Conservation (phyloP, 2,329 filamentous ascomycete species). For the Xylaria digitata region DNA sequence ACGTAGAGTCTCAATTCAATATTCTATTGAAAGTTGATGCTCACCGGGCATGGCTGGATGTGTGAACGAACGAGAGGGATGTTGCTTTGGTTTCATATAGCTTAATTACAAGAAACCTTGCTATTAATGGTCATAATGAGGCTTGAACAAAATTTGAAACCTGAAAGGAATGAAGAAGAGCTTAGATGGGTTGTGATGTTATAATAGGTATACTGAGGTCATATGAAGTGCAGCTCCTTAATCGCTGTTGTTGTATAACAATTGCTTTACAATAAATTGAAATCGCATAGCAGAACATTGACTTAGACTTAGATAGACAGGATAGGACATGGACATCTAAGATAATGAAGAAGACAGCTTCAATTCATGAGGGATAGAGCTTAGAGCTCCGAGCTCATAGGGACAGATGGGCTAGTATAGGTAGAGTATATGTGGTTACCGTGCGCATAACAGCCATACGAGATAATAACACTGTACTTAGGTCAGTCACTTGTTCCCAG, state of each 20-base stretch:
- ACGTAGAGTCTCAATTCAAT: too few species aligned
- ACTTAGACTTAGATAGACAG: background rate
- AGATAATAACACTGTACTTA: background rate
- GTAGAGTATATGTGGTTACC: background rate
- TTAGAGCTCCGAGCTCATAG: too few species aligned
- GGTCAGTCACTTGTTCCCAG: too few species aligned
- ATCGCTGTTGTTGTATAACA: background rate
- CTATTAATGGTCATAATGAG: background rate
- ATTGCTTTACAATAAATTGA: background rate
- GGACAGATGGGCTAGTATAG: background rate
- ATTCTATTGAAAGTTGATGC: background rate
- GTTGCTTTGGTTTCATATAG: background rate
- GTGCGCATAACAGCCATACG: constrained; percentile 3
- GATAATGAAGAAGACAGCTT: background rate
- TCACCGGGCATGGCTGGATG: background rate
- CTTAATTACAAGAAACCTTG: background rate
- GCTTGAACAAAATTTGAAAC: background rate
- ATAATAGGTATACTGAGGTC: background rate
- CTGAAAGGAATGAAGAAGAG: background rate
- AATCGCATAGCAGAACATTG: background rate
- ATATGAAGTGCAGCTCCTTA: background rate
- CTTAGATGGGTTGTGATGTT: background rate
- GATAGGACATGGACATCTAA: background rate
- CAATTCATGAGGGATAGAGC: background rate
- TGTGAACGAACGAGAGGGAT: background rate